phyloP scores from a whole-genome alignment of 495 filamentous ascomycete genomes.

The Trichoderma asperelloides region DNA sequence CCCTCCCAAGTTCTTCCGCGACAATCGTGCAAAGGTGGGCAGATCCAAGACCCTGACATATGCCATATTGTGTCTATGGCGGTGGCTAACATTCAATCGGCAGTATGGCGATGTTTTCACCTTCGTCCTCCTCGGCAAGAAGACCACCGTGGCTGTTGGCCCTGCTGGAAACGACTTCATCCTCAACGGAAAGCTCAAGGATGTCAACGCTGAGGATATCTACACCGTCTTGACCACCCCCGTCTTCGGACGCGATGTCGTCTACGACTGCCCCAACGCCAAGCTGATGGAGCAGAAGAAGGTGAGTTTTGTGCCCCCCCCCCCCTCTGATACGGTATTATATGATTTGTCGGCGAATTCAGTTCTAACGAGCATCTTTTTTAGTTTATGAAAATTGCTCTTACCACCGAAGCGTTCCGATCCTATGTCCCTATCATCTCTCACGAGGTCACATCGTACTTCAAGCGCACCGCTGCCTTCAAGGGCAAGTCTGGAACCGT shows the following conservation, averaged over 20 bases:
- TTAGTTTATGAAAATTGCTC: conserved; percentile 78
- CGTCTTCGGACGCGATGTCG: conserved; percentile 77
- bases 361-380: background rate
- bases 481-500: conserved; percentile 55
- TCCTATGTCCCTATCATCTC: conserved; percentile 72
- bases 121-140: conserved; percentile 65
- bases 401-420: conserved; percentile 66
- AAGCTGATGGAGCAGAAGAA: conserved; percentile 59
- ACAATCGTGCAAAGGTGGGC: conserved; percentile 28
- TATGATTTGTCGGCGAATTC: background rate
- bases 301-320: conserved; percentile 13
- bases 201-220: conserved; percentile 75
- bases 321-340: conserved; percentile 7
- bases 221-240: conserved; percentile 76
- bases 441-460: conserved; percentile 61
- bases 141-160: conserved; percentile 69
- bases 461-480: conserved; percentile 57
- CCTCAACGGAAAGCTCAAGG: conserved; percentile 73
- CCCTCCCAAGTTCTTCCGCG: conserved; percentile 68
- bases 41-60: background rate
- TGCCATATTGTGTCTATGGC: conserved; percentile 3
- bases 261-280: conserved; percentile 80
- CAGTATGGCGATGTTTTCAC: conserved; percentile 75
- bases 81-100: background rate
- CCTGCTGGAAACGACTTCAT: conserved; percentile 80